Base-by-base conservation (phyloP, 441 rosid genomes). In the Populus hybrid region DNA sequence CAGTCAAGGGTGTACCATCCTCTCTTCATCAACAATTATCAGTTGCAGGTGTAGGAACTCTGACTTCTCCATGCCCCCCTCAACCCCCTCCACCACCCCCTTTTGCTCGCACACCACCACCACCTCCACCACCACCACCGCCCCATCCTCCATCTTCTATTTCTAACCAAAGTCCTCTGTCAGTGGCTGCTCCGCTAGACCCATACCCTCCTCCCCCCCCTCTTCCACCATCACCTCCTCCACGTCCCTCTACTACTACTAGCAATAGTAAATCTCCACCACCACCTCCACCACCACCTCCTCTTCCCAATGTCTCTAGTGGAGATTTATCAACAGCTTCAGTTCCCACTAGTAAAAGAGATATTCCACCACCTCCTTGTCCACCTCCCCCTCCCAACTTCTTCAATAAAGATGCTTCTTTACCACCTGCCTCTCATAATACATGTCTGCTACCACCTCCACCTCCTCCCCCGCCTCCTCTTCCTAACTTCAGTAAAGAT, bases 361-460 rank as follows among this genome's bases (percentile, higher is more conserved):
- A 42, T 78, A 79, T 83, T 75, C 72, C 75, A 34, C 76, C 83
- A 67, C 81, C 82, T 5, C 86, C 83, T 63, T 71, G 76, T 40
- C 84, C 82, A 18, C 87, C 85, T 9, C 76, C 64, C 0, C 73
- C 82, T 69, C 78, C 72, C 59, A 69, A 35, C 80, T 80, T 80
- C 59, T 64, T 75, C 28, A 50, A 40, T 66, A 77, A 59, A 81
- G 66, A 34, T 59, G 38, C 75, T 65, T 65, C 78, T 40, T 75
- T 76, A 36, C 10, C 53, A 23, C 75, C 71, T 70, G 73, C 75
- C 38, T 73, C 80, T 70, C 72, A 36, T 46, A 75, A 66, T 75
- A 78, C n/a, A 77, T 77, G 70, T 67, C 75, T 79, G 36, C 81
- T 80, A 26, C 77, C 89, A 32, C 86, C 91, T 1, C 82, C 84